Base-by-base conservation (phyloP, 257 asterid species). In the Leonotis leonurus region DNA sequence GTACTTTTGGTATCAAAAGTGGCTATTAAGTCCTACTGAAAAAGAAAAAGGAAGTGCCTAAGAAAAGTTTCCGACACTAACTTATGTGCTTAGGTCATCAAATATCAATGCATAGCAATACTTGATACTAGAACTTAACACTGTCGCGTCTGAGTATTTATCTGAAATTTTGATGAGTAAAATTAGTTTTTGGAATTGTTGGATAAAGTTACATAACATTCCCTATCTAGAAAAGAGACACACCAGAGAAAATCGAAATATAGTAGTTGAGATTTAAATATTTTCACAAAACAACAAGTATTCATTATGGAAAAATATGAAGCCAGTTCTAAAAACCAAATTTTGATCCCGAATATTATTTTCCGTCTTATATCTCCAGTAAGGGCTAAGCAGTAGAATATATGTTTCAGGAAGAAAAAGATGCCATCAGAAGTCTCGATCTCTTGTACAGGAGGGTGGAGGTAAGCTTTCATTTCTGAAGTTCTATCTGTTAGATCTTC, bases 401-500 rank as follows among this genome's bases (percentile, higher is more conserved):
- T 25, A 33, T 33, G 60, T 61, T 55, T 27, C 90, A 92, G 99
- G 99, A 89, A 41, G 99, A 92, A 69, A 89, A 86, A 71, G 99
- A 92, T 75, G 99, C 95, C 27, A 32, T 92, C 66, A 80, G 99
- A 79, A 89, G 97, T 64, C 99, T 92, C 56, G 95, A 89, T 79
- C 97, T 92, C 77, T 74, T 92, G 81, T 92, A 89, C 85, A 77
- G 96, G 79, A 81, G 99, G 73, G 87, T 89, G 29, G 99, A 92
- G 97, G 99, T 86, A 75, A 40, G 78, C 36, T 27, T n/a, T 68
- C 44, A 21, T 27, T 51, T 51, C 29, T 14, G 13, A 68, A 37
- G 13, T 12, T 48, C 24, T 40, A 14, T 24, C 52, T 12, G 17
- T 65, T 65, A 24, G 48, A 16, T 67, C 25, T 61, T 60, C 27